Evolutionary conservation across 495 filamentous ascomycete species (phyloP), one percentile per base, ranked within the genome.

Genomic region (Aspergillus saccharolyticus): DNA sequence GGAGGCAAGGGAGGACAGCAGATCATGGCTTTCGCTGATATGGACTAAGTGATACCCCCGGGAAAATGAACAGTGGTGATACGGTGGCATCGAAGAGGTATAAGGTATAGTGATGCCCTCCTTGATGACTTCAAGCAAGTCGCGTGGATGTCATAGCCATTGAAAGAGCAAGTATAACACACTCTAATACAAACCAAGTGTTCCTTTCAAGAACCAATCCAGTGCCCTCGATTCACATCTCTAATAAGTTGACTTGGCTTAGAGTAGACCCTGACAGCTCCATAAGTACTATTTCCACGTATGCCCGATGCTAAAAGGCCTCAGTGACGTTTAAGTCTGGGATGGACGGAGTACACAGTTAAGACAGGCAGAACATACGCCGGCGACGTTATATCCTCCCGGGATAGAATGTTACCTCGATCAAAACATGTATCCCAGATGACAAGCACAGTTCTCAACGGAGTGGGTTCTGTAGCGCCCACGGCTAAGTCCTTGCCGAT

Each of bases 21-120:
- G 43, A 76, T 89, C 44, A 74, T 86, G 64, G 81, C 76, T 30
- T 88, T 90, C 62, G 74, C 78, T 56, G 87, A 86, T 54, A 56
- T 90, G 66, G 85, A 86, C 72, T 88, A 74, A 57, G 39, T 54
- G 65, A 70, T 69, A 69, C 63, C 65, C 67, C 58, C 7, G 14
- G 14, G 33, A 12, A 39, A 12, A 39, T 10, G 33, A 30, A 12
- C 5, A 39, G 4, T 10, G 33, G 10, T 4, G 25, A 4, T 39
- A 39, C 12, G 33, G 33, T 39, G 33, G 10, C 33, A 39, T 39
- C 33, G 33, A 39, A 2, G 7, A 2, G 33, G 33, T 9, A 10
- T 10, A 39, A 39, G 10, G 14, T 39, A 39, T 10, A 39, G 33
- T 12, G 33, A 39, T 39, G 4, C 10, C 14, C 33, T 15, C 33